phyloP scores from a whole-genome alignment of 257 asterid genomes.

The Fraxinus americana region DNA sequence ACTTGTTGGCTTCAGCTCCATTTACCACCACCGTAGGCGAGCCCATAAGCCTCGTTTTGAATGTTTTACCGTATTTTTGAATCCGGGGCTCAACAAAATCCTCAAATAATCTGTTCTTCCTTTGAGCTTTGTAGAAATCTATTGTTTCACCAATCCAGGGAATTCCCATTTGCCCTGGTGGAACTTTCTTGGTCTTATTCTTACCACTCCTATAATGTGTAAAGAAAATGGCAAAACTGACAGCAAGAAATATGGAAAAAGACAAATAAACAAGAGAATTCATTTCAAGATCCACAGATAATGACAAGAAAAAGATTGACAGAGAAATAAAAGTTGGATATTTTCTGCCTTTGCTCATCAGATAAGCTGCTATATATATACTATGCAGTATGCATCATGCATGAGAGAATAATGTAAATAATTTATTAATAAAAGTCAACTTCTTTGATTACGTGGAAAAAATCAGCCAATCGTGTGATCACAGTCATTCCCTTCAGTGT shows the following conservation, averaged over 20 bases:
- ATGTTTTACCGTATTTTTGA: constrained; percentile 55
- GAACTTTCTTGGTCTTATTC: constrained; percentile 40
- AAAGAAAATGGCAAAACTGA: constrained; percentile 34
- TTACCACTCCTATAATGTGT: constrained; percentile 20
- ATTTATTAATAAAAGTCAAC: constrained; percentile 27
- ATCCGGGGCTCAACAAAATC: constrained; percentile 71
- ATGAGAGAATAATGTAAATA: constrained; percentile 32
- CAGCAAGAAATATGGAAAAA: constrained; percentile 25
- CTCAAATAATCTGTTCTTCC: constrained; percentile 59
- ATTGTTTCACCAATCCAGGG: constrained; percentile 91
- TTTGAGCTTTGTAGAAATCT: constrained; percentile 72
- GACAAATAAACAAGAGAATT: constrained; percentile 26
- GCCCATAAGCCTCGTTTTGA: constrained; percentile 84
- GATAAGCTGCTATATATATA: constrained; percentile 21
- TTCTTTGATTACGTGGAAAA: background rate
- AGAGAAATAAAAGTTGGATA: background rate
- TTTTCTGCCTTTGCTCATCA: constrained; percentile 9
- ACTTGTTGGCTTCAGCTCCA: constrained; percentile 81
- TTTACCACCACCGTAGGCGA: constrained; percentile 75
- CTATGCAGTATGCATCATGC: constrained; percentile 27
- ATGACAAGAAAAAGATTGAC: constrained; percentile 19
- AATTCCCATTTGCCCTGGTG: constrained; percentile 76
- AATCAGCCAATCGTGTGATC: constrained; percentile 19
- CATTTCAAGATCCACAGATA: constrained; percentile 40
- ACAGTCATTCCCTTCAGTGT: background rate